Evolutionary conservation across 305 asterid genomes (phyloP).

Genomic region (Rubia peregrina): DNA sequence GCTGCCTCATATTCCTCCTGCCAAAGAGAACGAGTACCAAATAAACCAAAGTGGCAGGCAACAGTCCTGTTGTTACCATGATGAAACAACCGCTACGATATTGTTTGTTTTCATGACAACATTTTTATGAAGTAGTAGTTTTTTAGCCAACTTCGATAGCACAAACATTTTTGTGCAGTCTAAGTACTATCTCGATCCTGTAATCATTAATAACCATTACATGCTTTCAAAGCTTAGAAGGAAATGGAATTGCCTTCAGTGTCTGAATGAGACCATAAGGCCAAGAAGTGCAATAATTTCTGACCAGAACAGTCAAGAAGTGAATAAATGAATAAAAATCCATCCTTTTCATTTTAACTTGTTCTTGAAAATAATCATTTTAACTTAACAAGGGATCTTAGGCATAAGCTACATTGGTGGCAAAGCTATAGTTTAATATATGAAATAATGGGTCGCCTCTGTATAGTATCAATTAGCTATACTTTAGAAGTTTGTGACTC

Average conservation of each 20-base stretch:
- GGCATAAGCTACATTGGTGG: neutral
- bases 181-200: neutral
- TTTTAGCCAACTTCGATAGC: neutral
- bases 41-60: neutral
- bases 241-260: neutral
- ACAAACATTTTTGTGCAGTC: neutral
- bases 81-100: neutral
- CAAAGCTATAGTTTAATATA: too few relatives aligned
- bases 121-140: neutral
- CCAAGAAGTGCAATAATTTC: neutral
- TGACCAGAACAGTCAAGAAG: slow-evolving; percentile 8
- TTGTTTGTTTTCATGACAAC: neutral
- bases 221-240: neutral
- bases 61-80: neutral
- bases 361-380: neutral
- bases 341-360: neutral
- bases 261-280: neutral
- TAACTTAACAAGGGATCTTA: neutral
- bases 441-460: too few relatives aligned
- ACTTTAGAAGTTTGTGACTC: too few relatives aligned
- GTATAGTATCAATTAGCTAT: too few relatives aligned
- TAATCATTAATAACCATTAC: neutral
- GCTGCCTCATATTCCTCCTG: slow-evolving; percentile 96
- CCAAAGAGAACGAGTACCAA: slow-evolving; percentile 15
- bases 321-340: neutral